Evolutionary conservation across 2,329 filamentous ascomycete species (phyloP), one percentile per base, ranked within the genome.

Genomic region (Cladophialophora exuberans): DNA sequence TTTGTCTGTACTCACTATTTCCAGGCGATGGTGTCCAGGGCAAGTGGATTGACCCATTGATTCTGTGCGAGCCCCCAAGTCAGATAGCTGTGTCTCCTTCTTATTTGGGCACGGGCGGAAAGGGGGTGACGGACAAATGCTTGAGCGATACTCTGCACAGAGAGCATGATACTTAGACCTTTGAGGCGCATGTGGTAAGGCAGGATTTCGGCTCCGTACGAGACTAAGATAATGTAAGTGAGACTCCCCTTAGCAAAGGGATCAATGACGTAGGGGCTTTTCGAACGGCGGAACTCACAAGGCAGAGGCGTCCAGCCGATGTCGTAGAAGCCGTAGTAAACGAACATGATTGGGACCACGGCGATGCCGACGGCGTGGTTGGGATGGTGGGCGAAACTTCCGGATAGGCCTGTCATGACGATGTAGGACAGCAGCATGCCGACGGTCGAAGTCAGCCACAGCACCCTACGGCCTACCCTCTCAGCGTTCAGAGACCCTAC

Each of bases 181-280:
- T 77, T 77, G 56, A 74, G 72, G 42, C 77, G 75, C 49, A 79
- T 71, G 48, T 70, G 70, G 67, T 74, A 79, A 3, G 76, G 76
- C 51, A 78, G 64, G 56, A 79, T 77, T 59, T 79, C 76, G 51
- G 72, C 70, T 4, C 71, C 71, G 65, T 79, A 73, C 3, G 65
- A 64, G 5, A 69, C 63, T 10, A 71, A n/a, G 62, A 4, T 13
- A 13, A 31, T 6, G 28, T 31, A 6, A 31, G 28, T 13, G 13
- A 31, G 28, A n/a, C n/a, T n/a, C n/a, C n/a, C n/a, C n/a, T n/a
- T n/a, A n/a, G n/a, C n/a, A n/a, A n/a, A n/a, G n/a, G n/a, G n/a
- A n/a, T 73, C 56, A 23, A 66, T 66, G 3, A 58, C 64, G 28
- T 18, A 18, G 22, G 26, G n/a, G n/a, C n/a, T n/a, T n/a, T 31